These are phyloP conservation scores for Fraxinus platypoda DNA, from an alignment of 305 asterid species.

Conservation along the genomic window DNA sequence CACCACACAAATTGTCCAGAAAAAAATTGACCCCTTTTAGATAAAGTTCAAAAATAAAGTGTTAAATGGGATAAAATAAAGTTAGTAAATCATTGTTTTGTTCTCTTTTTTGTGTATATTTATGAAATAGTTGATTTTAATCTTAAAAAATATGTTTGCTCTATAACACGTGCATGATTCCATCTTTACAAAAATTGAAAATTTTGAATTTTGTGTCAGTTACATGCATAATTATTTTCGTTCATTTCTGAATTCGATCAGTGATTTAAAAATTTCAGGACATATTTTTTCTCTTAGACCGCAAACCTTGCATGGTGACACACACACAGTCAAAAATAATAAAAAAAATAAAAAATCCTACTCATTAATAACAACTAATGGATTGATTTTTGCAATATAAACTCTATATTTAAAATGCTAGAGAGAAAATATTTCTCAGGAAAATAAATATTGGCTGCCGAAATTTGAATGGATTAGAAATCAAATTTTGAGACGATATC, in stretches of 20 bases:
- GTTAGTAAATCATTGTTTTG: constrained; percentile 2
- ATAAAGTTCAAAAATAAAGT: not conserved
- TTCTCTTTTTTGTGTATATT: not conserved
- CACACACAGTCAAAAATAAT: too few species aligned
- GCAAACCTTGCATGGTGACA: not conserved
- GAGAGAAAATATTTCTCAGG: not conserved
- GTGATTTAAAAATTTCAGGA: not conserved
- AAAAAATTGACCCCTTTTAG: not conserved
- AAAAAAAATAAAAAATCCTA: too few species aligned
- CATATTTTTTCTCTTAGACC: not conserved
- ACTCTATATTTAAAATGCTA: not conserved
- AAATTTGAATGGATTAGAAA: not conserved
- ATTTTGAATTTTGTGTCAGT: not conserved
- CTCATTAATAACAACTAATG: too few species aligned
- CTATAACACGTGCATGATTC: not conserved
- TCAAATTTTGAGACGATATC: not conserved
- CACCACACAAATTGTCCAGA: not conserved
- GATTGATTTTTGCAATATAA: too few species aligned
- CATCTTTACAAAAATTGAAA: not conserved
- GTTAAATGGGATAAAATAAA: constrained; percentile 14
- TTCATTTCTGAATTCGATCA: not conserved
- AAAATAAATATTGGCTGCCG: not conserved
- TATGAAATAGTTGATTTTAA: not conserved
- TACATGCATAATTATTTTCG: not conserved
- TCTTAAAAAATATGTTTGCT: not conserved